phyloP scores from a whole-genome alignment of 768 basidiomycete species.

The Mycena epipterygia region DNA sequence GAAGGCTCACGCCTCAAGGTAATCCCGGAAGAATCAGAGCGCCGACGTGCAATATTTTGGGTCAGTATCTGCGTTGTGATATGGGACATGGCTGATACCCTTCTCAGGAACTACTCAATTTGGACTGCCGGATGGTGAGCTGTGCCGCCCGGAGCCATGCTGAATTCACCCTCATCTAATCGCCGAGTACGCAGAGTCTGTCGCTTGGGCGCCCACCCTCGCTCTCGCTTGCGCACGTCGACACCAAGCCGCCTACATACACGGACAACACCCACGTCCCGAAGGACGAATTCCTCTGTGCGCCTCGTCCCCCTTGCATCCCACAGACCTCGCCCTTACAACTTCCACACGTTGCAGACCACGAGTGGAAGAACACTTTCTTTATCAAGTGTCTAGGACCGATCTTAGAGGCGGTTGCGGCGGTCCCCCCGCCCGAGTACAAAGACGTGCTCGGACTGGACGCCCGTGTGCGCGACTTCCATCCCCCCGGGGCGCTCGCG shows the following conservation, averaged over 20 bases:
- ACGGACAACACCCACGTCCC: constrained; percentile 52
- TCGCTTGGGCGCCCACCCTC: constrained; percentile 82
- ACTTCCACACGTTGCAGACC: constrained; percentile 58
- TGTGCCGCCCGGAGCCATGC: constrained; percentile 32
- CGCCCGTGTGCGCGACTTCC: constrained; percentile 66
- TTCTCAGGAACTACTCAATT: constrained; percentile 67
- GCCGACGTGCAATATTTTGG: constrained; percentile 79
- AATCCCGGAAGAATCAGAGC: constrained; percentile 81
- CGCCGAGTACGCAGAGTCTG: constrained; percentile 61
- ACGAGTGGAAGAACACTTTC: constrained; percentile 80
- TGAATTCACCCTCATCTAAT: constrained; percentile 1
- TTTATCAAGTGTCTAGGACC: constrained; percentile 74
- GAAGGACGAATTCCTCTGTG: constrained; percentile 65
- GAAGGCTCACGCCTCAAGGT: constrained; percentile 73
- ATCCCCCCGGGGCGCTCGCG: constrained; percentile 64
- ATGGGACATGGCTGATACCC: constrained; percentile 1
- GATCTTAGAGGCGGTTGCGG: constrained; percentile 69
- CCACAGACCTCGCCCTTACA: background rate
- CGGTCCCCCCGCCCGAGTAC: constrained; percentile 67
- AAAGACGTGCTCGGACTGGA: constrained; percentile 67
- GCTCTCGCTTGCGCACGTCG: constrained; percentile 74
- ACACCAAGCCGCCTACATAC: constrained; percentile 64
- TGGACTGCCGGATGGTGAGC: constrained; percentile 78
- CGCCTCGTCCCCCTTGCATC: constrained; percentile 36
- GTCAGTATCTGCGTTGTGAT: background rate